Evolutionary conservation across 169 alveolate genomes (phyloP), one percentile per base, ranked within the genome.

Genomic region (Plasmodium malariae): DNA sequence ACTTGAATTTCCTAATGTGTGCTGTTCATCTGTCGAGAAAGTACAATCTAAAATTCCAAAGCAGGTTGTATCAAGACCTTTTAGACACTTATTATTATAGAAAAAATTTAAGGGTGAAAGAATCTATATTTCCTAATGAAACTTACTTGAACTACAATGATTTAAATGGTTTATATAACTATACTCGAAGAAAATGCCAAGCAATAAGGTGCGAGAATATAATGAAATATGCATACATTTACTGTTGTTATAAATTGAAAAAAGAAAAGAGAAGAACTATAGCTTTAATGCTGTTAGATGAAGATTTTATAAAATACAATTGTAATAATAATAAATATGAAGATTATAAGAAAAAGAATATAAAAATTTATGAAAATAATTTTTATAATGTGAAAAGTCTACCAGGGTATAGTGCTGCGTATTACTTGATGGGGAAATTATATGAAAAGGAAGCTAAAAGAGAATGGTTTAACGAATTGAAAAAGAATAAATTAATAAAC

Each of bases 321-420:
- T 65, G 80, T 48, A 45, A 80, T 40, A 11, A 28, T 17, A 43
- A 48, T 54, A 14, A 26, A 11, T 34, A 30, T 34, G 65, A 62
- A 17, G 62, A 45, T 32, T n/a, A 76, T 55, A 37, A 51, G 0
- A 26, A 60, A 21, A 17, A 21, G 28, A 45, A 80, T 80, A 49
- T 80, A 21, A 19, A 80, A 26, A 12, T 65, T 65, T 80, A 80
- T 80, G 68, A 43, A 43, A 30, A 80, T 14, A 80, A 32, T 17
- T 80, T 65, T 65, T 49, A 80, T 59, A 45, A 80, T 65, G 76
- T 80, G 17, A 49, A 80, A 63, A 32, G 37, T 24, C 28, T 80
- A 11, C 90, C 90, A 19, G 90, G 90, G 1, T 69, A 80, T 63
- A 80, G 90, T 65, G 70, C 34, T 19, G 90, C 72, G 17, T 80